Conservation (phyloP, 2,329 filamentous ascomycete genomes). For the Exophiala calicioides region DNA sequence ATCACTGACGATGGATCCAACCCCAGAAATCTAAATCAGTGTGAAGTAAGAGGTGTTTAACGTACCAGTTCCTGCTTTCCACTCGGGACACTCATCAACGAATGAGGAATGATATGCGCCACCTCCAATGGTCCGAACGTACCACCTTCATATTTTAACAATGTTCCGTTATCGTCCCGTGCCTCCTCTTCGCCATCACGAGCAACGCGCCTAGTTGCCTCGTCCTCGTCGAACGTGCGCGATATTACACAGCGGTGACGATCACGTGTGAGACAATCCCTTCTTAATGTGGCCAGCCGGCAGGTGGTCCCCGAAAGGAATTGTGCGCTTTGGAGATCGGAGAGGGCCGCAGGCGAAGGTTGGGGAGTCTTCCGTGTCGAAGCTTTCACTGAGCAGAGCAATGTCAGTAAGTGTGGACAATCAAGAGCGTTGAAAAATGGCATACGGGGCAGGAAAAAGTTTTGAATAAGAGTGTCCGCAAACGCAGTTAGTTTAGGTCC, state of each 20-base stretch:
- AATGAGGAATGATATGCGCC: conserved; percentile 30
- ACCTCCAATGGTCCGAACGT: conserved; percentile 20
- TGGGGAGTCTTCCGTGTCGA: conserved; percentile 23
- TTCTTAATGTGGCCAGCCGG: conserved; percentile 23
- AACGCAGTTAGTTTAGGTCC: conserved; percentile 13
- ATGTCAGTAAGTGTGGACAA: conserved; percentile 11
- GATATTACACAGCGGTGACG: conserved; percentile 27
- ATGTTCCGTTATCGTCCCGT: conserved; percentile 26
- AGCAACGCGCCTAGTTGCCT: conserved; percentile 18
- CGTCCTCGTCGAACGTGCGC: conserved; percentile 23
- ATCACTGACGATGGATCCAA: too few relatives aligned
- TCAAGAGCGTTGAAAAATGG: conserved; percentile 1
- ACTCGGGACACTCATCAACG: conserved; percentile 25
- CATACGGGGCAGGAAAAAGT: conserved; percentile 28
- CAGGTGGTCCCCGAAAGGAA: conserved; percentile 18
- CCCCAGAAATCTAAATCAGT: too few relatives aligned
- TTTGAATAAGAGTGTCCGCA: conserved; percentile 26
- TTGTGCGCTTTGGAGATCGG: conserved; percentile 13
- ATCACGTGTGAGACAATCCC: conserved; percentile 28
- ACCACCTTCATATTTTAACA: conserved; percentile 11
- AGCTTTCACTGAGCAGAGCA: conserved; percentile 23
- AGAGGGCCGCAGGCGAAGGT: conserved; percentile 22
- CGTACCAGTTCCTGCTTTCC: conserved; percentile 23
- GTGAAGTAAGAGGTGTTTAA: not conserved
- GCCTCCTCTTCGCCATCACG: conserved; percentile 15